A percentile compares a stretch with the other conserved stretches of the same genome.
These are phyloP conservation scores for Aspergillus homomorphus DNA, from an alignment of 495 filamentous ascomycete species.

Conservation along the genomic window DNA sequence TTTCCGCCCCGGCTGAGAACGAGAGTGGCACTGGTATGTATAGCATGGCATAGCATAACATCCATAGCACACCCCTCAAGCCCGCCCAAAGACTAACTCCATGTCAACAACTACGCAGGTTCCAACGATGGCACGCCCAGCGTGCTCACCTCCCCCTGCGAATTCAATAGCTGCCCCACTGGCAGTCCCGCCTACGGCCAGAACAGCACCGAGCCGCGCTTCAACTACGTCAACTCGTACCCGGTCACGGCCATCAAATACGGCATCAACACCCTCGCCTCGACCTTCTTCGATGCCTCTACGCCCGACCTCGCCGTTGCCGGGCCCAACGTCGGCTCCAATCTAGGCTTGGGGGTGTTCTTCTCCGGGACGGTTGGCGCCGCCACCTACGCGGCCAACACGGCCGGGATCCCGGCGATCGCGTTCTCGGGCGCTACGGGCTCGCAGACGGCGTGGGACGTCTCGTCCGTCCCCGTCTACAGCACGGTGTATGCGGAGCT, in stretches of 20 bases:
- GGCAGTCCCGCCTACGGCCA: constrained; percentile 51
- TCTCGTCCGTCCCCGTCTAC: constrained; percentile 41
- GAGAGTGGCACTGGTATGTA: constrained; percentile 56
- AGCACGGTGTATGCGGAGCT: constrained; percentile 59
- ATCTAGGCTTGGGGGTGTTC: constrained; percentile 50
- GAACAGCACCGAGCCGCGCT: constrained; percentile 53
- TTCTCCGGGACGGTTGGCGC: constrained; percentile 65
- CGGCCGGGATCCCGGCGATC: constrained; percentile 56
- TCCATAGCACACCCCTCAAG: not conserved
- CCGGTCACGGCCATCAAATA: constrained; percentile 63
- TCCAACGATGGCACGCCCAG: constrained; percentile 49
- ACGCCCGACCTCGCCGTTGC: constrained; percentile 57
- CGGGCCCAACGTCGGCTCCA: constrained; percentile 61
- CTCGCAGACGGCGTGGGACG: constrained; percentile 51
- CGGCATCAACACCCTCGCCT: constrained; percentile 55
- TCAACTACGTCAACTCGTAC: constrained; percentile 70
- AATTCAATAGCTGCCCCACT: constrained; percentile 57
- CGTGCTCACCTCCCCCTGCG: constrained; percentile 43
- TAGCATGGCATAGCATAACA: no score
- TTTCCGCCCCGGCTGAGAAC: constrained; percentile 64
- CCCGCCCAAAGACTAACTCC: not conserved
- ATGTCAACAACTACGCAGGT: constrained; percentile 30
- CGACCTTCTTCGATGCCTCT: constrained; percentile 45
- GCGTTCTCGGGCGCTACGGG: constrained; percentile 58
- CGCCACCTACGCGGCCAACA: constrained; percentile 53